phyloP scores from a whole-genome alignment of 2,329 filamentous ascomycete species.

The Fusarium succisae region DNA sequence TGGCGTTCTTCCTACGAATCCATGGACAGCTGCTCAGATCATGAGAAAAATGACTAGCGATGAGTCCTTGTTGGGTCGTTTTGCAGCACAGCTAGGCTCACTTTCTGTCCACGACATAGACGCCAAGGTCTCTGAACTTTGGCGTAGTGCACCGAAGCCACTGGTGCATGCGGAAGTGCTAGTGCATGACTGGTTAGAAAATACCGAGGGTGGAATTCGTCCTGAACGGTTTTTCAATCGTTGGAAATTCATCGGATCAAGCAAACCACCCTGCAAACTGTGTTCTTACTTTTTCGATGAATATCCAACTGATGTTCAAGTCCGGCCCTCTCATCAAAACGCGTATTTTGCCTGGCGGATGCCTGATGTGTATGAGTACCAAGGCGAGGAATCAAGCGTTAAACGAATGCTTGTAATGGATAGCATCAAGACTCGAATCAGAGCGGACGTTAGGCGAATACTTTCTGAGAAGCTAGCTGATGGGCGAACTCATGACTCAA shows the following conservation, averaged over 20 bases:
- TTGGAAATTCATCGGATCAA: conserved; percentile 3
- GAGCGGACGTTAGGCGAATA: neutral
- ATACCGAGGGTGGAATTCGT: neutral
- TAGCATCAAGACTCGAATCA: neutral
- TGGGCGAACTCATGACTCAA: neutral
- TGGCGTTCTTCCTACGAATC: neutral
- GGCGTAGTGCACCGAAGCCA: neutral
- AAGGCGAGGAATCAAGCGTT: neutral
- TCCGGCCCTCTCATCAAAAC: neutral
- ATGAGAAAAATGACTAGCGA: neutral
- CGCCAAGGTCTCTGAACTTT: neutral
- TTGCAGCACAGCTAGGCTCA: neutral
- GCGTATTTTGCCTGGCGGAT: neutral
- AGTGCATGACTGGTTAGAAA: neutral
- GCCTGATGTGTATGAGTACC: neutral
- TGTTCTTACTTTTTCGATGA: conserved; percentile 1
- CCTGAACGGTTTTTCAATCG: conserved; percentile 1
- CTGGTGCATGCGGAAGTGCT: neutral
- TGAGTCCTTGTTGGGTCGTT: neutral
- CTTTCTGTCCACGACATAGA: neutral
- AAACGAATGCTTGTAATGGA: neutral
- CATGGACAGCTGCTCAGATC: neutral
- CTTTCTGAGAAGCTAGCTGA: neutral
- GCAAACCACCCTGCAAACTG: neutral
- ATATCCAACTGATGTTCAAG: neutral